Percentiles rank a stretch among this genome's conserved stretches.
Conservation (phyloP, 129 eudicot genomes). For the Mikania micrantha region DNA sequence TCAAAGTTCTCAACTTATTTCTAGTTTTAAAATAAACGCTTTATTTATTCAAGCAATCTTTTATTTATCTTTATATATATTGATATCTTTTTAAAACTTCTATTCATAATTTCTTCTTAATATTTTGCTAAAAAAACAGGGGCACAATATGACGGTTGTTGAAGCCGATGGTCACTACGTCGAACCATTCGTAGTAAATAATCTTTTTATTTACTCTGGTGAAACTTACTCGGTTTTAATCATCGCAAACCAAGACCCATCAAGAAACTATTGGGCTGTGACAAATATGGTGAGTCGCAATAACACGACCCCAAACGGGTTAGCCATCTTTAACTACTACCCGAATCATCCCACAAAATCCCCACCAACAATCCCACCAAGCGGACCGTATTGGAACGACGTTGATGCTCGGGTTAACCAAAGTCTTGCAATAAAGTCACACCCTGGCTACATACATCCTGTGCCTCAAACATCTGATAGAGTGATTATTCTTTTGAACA, state of each 20-base stretch:
- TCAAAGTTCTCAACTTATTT: too few species aligned
- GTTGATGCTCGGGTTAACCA: conserved; percentile 39
- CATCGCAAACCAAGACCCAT: conserved; percentile 70
- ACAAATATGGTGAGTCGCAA: conserved; percentile 52
- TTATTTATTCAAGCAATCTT: too few species aligned
- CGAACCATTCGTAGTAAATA: conserved; percentile 69
- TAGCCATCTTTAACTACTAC: conserved; percentile 73
- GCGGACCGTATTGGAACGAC: conserved; percentile 65
- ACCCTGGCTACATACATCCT: conserved; percentile 30
- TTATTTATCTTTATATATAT: too few species aligned
- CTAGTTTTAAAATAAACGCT: too few species aligned
- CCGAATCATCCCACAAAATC: conserved; percentile 58
- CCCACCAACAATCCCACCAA: conserved; percentile 66
- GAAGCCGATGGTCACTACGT: conserved; percentile 89
- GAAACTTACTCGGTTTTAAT: conserved; percentile 80
- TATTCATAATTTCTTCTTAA: neutral
- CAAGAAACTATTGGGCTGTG: conserved; percentile 73
- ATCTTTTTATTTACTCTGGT: conserved; percentile 81
- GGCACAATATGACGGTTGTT: conserved; percentile 86
- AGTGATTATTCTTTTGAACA: conserved; percentile 58
- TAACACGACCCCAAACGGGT: conserved; percentile 52
- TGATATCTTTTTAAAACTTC: too few species aligned
- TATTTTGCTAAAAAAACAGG: conserved; percentile 28
- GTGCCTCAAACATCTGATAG: conserved; percentile 62
- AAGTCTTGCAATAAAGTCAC: conserved; percentile 52